Conservation (phyloP, 179 eudicot species). For the Beta corolliflora region DNA sequence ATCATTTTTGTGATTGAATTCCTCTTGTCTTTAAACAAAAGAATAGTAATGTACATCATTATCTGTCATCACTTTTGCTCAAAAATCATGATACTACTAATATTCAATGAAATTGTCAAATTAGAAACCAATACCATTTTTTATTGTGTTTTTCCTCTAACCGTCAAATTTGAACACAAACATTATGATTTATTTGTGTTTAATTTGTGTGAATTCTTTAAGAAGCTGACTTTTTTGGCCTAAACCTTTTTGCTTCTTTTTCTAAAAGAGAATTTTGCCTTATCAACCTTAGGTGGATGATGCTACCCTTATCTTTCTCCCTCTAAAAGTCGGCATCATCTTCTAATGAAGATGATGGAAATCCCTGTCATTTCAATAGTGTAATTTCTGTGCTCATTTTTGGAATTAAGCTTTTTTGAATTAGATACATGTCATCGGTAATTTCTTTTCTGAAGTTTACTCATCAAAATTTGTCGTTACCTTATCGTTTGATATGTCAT, state of each 20-base stretch:
- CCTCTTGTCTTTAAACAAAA: conserved; percentile 23
- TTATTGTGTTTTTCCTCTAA: background rate
- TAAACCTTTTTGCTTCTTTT: conserved; percentile 8
- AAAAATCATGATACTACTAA: conserved; percentile 1
- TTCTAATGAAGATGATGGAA: conserved; percentile 1
- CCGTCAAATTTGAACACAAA: conserved; percentile 31
- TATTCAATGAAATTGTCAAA: background rate
- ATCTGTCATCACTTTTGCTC: conserved; percentile 28
- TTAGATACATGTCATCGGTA: background rate
- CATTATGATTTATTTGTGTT: background rate
- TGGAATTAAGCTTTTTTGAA: background rate
- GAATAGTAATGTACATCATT: conserved; percentile 29
- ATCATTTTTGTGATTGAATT: background rate
- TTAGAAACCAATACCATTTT: conserved; percentile 16
- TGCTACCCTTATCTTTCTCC: no score
- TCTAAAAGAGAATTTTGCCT: conserved; percentile 18
- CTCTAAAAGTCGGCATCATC: background rate
- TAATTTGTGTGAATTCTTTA: conserved; percentile 22
- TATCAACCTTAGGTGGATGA: conserved; percentile 32
- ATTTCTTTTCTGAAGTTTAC: conserved; percentile 17
- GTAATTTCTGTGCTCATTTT: background rate
- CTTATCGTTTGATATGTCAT: background rate
- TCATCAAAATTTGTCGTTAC: background rate
- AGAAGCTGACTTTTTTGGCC: conserved; percentile 18
- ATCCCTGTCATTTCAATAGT: conserved; percentile 16